A percentile compares a stretch with the other conserved stretches of the same genome.
phyloP scores from a whole-genome alignment of 257 asterid species.

The Gentiana dahurica region DNA sequence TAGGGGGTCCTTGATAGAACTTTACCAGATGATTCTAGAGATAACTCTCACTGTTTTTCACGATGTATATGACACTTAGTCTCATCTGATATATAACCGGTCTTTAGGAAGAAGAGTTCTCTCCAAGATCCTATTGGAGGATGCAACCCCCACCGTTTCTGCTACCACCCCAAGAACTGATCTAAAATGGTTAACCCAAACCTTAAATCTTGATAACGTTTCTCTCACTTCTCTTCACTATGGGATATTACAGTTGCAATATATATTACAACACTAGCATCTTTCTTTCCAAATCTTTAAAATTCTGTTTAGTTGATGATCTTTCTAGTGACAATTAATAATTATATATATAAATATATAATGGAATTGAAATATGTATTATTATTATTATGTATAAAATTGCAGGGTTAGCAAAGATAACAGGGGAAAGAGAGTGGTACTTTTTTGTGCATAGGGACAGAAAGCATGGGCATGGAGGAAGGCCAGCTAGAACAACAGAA shows the following conservation, averaged over 20 bases:
- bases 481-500: slow-evolving; percentile 59
- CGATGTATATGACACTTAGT: no score
- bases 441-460: slow-evolving; percentile 61
- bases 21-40: no score
- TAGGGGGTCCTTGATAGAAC: no score
- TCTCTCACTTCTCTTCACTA: background rate
- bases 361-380: background rate
- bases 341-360: background rate
- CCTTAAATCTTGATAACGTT: background rate
- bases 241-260: background rate
- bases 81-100: no score
- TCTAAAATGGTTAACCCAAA: no score
- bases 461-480: slow-evolving; percentile 60
- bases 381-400: background rate
- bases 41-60: no score
- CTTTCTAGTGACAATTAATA: no score
- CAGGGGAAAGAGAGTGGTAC: slow-evolving; percentile 75
- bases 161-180: no score
- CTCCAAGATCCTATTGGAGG: no score
- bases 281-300: background rate
- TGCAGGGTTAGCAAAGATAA: slow-evolving; percentile 50
- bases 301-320: no score
- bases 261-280: background rate
- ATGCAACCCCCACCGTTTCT: no score
- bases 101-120: no score